A percentile compares a stretch with the other conserved stretches of the same genome.
Evolutionary conservation across 2,329 filamentous ascomycete species (phyloP).

Genomic region (Paraconiothyrium sp.): DNA sequence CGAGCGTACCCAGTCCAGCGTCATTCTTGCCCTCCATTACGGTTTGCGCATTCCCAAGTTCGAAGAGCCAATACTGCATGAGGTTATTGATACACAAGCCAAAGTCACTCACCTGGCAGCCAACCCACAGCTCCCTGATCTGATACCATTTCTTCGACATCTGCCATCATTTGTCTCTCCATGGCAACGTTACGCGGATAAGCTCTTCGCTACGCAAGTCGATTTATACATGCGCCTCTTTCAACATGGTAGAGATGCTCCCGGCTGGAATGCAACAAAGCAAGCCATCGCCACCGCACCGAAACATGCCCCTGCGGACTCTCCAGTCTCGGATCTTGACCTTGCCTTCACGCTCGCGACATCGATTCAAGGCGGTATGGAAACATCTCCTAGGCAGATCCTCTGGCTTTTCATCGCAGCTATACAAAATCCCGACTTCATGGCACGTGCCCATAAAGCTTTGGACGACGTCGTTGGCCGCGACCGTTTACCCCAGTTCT

Average conservation of each 20-base stretch:
- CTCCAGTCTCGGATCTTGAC: constrained; percentile 3
- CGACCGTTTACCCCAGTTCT: neutral
- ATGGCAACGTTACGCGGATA: constrained; percentile 2
- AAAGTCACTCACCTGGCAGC: constrained; percentile 4
- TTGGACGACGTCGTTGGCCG: constrained; percentile 8
- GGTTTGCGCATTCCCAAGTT: constrained; percentile 6
- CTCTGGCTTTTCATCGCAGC: constrained; percentile 10
- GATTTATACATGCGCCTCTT: constrained; percentile 5
- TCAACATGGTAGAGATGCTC: constrained; percentile 4
- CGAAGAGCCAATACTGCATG: constrained; percentile 6
- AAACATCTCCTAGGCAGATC: neutral
- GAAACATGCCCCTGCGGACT: constrained; percentile 1
- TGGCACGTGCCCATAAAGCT: neutral
- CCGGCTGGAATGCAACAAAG: constrained; percentile 12
- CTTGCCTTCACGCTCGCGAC: constrained; percentile 10
- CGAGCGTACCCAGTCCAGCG: constrained; percentile 7
- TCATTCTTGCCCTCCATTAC: constrained; percentile 10
- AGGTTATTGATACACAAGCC: neutral
- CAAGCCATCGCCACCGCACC: constrained; percentile 7
- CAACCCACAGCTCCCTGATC: constrained; percentile 3
- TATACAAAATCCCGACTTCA: constrained; percentile 1
- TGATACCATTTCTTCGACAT: constrained; percentile 1
- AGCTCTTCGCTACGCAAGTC: constrained; percentile 4
- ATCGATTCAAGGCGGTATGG: constrained; percentile 7
- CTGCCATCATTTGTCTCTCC: constrained; percentile 1